Percentiles rank a stretch among this genome's conserved stretches.
phyloP scores from a whole-genome alignment of 2,329 filamentous ascomycete genomes.

The Alternaria ethzedia region DNA sequence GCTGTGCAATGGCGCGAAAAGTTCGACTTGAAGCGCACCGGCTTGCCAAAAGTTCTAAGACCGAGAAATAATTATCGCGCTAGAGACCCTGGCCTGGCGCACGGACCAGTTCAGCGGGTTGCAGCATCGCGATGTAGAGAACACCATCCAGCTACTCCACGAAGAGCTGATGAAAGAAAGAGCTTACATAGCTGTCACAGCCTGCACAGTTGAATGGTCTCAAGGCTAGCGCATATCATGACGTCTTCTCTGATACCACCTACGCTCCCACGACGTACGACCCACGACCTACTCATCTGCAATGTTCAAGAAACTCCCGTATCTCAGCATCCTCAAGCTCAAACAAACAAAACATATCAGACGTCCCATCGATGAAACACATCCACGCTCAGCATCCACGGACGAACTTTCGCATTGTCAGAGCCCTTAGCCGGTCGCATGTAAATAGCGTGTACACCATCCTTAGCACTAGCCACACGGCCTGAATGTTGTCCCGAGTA shows the following conservation, averaged over 20 bases:
- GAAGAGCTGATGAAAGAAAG: background rate
- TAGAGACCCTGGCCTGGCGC: constrained; percentile 6
- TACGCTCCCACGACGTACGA: too few relatives aligned
- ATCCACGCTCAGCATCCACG: too few relatives aligned
- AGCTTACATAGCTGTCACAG: background rate
- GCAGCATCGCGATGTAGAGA: background rate
- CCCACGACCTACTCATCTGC: background rate
- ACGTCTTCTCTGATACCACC: background rate
- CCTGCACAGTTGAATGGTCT: accelerated
- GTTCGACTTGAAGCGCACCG: constrained; percentile 8
- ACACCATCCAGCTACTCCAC: background rate
- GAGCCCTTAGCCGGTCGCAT: too few relatives aligned
- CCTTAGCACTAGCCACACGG: too few relatives aligned
- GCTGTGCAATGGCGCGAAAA: constrained; percentile 5
- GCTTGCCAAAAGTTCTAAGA: constrained; percentile 6
- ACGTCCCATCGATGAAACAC: too few relatives aligned
- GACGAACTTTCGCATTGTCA: too few relatives aligned
- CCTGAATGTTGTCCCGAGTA: too few relatives aligned
- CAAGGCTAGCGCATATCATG: too few relatives aligned
- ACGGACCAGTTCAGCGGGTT: background rate
- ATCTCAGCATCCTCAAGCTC: background rate
- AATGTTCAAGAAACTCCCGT: background rate
- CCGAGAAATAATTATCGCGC: constrained; percentile 15
- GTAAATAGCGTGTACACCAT: too few relatives aligned
- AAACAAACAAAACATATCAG: too few relatives aligned